Conservation (phyloP, 2,329 filamentous ascomycete species). For the Calonectria henricotiae region DNA sequence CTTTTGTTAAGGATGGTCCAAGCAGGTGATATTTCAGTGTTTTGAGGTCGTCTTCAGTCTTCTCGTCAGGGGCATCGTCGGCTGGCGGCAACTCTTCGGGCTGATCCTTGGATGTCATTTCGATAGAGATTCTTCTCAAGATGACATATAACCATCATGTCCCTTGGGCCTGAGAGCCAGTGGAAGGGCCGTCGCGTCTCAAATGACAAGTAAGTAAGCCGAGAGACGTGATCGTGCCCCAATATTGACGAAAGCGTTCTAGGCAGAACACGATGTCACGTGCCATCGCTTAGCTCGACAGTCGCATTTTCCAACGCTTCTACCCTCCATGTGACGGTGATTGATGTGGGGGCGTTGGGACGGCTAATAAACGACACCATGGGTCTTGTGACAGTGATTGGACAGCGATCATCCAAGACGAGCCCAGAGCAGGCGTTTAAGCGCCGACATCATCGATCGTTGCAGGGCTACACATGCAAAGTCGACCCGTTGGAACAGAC, state of each 20-base stretch:
- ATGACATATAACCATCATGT: conserved; percentile 46
- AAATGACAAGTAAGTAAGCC: conserved; percentile 23
- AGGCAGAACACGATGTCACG: conserved; percentile 50
- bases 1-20: conserved; percentile 93
- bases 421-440: conserved; percentile 52
- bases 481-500: conserved; percentile 45
- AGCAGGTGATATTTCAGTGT: conserved; percentile 92
- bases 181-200: conserved; percentile 44
- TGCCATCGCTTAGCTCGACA: conserved; percentile 27
- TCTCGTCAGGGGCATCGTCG: conserved; percentile 33
- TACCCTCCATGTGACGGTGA: conserved; percentile 45
- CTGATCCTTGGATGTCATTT: conserved; percentile 43
- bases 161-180: conserved; percentile 24
- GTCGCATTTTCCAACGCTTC: conserved; percentile 21
- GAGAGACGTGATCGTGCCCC: conserved; percentile 46
- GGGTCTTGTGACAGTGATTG: conserved; percentile 49
- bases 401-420: conserved; percentile 43
- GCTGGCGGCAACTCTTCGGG: conserved; percentile 39
- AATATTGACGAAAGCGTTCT: conserved; percentile 41
- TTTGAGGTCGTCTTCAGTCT: conserved; percentile 44
- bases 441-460: conserved; percentile 53
- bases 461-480: conserved; percentile 49
- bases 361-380: conserved; percentile 48
- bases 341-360: conserved; percentile 48
- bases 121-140: conserved; percentile 29